Evolutionary conservation across 192 early-diverging fungal species (phyloP), one percentile per base, ranked within the genome.

Genomic region (Coemansia sp.): DNA sequence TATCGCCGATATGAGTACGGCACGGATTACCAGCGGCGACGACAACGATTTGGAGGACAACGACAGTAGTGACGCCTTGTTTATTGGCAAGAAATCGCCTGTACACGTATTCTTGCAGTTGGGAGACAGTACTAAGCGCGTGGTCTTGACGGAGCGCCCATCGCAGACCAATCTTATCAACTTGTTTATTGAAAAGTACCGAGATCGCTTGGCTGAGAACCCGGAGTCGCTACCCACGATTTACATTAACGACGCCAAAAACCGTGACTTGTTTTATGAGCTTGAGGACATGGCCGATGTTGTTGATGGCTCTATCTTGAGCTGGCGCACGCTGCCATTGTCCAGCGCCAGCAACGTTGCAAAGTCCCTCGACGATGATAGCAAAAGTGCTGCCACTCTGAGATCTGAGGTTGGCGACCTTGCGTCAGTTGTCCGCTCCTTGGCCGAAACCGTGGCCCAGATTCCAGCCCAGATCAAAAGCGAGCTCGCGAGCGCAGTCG

Each of bases 161-260:
- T 87, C 84, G 35, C 75, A 85, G 20, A 82, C 89, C 7, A 78
- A 83, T 0, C 70, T 92, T n/a, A 69, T 83, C 49, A 88, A 90
- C 78, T 59, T 92, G 41, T 92, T 92, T 70, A 88, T 91, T 60
- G 91, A 92, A 59, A 88, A 88, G 58, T 92, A 89, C 59, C 78
- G 75, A 49, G 86, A 83, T 60, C 85, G 84, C 47, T 74, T 89
- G 34, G 86, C 84, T 9, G 85, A 90, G 62, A 71, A 87, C 10
- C 82, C 87, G 44, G 67, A 76, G n/a, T 58, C 68, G 9, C 84
- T 92, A 55, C 89, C 91, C 0, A 78, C 78, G 22, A 87, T 92
- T 10, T 92, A 92, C 60, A 86, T 92, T 43, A 83, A 82, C 24
- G 89, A 92, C 61, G 67, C 84, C 0, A 62, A 73, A 16, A 52